Evolutionary conservation across 495 filamentous ascomycete genomes (phyloP), one percentile per base, ranked within the genome.

Genomic region (Penicillium steckii): DNA sequence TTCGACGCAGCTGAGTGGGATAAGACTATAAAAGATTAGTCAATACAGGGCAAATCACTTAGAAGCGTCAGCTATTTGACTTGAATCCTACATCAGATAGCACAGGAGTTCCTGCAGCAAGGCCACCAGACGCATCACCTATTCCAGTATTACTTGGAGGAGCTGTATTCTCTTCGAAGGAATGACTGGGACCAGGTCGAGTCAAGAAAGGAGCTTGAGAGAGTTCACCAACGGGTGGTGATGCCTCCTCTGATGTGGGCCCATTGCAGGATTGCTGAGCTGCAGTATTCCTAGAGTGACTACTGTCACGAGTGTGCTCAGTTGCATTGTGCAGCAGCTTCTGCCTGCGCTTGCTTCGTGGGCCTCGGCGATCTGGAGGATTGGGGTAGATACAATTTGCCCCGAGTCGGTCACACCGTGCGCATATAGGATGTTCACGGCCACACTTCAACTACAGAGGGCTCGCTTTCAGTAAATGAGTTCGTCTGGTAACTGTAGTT

Each of bases 341-440:
- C 4, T 6, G 18, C 3, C 18, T 23, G 22, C 45, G 45, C 13
- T 37, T n/a, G 3, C 9, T 23, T 25, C 22, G 15, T 12, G 17
- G 45, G 12, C 45, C 45, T 18, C 45, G 29, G 7, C 45, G 45
- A 38, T 48, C 23, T 24, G 45, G 30, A 48, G 45, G 45, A 1
- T 9, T 2, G 10, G 45, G 45, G 22, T 48, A 48, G 17, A 27
- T 13, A 38, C 45, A 48, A 17, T 29, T 37, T 3, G 30, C 30
- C 1, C 25, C 2, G 9, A 48, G 30, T 23, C 45, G 15, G 3
- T 48, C 5, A 19, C 45, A 48, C 6, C 45, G 45, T 6, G 29
- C 4, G 30, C 45, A 48, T 23, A 37, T 24, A 27, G 45, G 45
- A 22, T 24, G 45, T 37, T 37, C 45, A 35, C 45, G 45, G 17